These are phyloP conservation scores for Cyclotella baltica DNA, from an alignment of 108 stramenopile species.

Conservation along the genomic window DNA sequence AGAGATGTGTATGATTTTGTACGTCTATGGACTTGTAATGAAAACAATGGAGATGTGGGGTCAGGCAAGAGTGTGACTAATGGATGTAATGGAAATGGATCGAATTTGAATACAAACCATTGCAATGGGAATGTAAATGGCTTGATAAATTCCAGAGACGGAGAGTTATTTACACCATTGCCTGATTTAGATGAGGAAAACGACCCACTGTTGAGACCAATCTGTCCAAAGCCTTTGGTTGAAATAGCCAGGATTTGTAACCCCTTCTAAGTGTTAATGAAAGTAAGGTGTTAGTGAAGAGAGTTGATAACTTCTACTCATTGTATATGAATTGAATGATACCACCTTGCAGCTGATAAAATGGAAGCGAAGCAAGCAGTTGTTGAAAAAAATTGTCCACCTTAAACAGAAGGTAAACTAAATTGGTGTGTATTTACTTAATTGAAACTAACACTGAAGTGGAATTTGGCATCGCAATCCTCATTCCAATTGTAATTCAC, in stretches of 20 bases:
- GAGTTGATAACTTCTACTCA: too few species aligned
- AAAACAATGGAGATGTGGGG: background rate
- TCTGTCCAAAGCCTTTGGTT: conserved; percentile 34
- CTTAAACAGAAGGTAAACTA: too few species aligned
- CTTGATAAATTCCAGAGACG: too few species aligned
- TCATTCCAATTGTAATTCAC: too few species aligned
- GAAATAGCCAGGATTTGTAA: conserved; percentile 39
- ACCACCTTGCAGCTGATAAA: too few species aligned
- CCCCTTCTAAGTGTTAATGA: conserved; percentile 48
- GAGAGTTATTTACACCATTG: background rate
- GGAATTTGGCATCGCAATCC: too few species aligned
- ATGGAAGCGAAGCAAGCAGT: too few species aligned
- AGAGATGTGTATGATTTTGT: conserved; percentile 61
- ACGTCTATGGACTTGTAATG: conserved; percentile 42
- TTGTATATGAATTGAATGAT: too few species aligned
- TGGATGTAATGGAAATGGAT: background rate
- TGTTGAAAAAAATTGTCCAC: too few species aligned
- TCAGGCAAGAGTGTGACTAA: background rate
- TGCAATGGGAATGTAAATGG: background rate
- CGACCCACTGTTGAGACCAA: conserved; percentile 36
- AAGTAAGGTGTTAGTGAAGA: too few species aligned
- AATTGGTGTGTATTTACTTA: too few species aligned
- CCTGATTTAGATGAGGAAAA: conserved; percentile 29
- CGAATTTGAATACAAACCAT: background rate
- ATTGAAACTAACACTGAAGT: too few species aligned